Conservation (phyloP, 352 stramenopile species). For the Pythium dissotocum region DNA sequence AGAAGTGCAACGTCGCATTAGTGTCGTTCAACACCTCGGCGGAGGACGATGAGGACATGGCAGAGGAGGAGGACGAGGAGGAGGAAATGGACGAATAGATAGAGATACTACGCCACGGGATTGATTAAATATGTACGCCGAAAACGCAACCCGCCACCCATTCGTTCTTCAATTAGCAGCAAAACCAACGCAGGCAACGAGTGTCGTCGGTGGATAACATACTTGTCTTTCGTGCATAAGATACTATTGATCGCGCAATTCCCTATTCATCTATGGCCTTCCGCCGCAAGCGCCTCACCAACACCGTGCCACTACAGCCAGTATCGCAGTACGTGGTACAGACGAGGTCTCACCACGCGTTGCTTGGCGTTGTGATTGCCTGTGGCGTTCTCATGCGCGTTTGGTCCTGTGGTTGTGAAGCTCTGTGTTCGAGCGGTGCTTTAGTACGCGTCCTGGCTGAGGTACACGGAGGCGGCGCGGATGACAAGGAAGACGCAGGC, state of each 20-base stretch:
- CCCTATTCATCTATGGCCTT: conserved; percentile 9
- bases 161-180: not conserved
- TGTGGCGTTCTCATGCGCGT: not conserved
- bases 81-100: conserved; percentile 57
- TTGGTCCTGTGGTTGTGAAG: not conserved
- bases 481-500: conserved; percentile 72
- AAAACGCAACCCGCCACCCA: not conserved
- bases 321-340: not conserved
- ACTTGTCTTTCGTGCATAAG: conserved; percentile 9
- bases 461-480: conserved; percentile 66
- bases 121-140: conserved; percentile 24
- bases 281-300: not conserved
- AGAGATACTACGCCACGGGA: conserved; percentile 10
- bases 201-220: not conserved
- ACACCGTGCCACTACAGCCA: not conserved
- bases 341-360: no score
- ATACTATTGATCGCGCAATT: conserved; percentile 16
- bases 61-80: conserved; percentile 43
- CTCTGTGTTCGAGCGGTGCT: not conserved
- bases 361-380: not conserved
- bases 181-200: not conserved
- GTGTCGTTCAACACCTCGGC: conserved; percentile 69
- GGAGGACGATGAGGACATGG: conserved; percentile 52
- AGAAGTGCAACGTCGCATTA: conserved; percentile 86
- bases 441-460: conserved; percentile 54